Percentiles rank a stretch among this genome's conserved stretches.
Evolutionary conservation across 345 rosid genomes (phyloP).

Genomic region (Physaria fendleri): DNA sequence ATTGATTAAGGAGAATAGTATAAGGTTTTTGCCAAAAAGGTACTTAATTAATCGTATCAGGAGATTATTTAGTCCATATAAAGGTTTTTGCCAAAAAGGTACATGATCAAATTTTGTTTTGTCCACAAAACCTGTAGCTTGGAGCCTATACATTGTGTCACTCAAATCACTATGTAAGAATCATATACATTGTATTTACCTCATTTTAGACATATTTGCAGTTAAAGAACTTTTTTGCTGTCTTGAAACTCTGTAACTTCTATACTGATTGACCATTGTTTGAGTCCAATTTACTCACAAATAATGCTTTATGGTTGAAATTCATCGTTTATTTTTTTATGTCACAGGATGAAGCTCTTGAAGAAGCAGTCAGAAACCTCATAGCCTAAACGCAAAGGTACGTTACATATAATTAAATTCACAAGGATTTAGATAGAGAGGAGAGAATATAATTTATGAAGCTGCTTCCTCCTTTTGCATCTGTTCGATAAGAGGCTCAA

Average conservation of each 20-base stretch:
- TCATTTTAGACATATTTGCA: conserved; percentile 11
- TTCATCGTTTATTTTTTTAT: conserved; percentile 20
- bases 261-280: not conserved
- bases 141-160: no score
- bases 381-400: conserved; percentile 28
- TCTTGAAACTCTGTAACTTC: not conserved
- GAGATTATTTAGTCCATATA: no score
- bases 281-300: not conserved
- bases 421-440: not conserved
- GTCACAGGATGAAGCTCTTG: conserved; percentile 22
- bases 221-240: conserved; percentile 8
- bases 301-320: not conserved
- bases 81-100: no score
- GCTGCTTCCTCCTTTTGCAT: conserved; percentile 20
- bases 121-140: no score
- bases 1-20: no score
- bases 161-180: conserved; percentile 15
- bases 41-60: no score
- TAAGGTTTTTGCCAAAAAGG: no score
- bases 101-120: no score
- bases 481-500: no score
- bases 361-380: no score
- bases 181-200: no score
- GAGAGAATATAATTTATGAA: not conserved
- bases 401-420: no score